phyloP scores from a whole-genome alignment of 2,329 filamentous ascomycete genomes.

The Calonectria crousiana region DNA sequence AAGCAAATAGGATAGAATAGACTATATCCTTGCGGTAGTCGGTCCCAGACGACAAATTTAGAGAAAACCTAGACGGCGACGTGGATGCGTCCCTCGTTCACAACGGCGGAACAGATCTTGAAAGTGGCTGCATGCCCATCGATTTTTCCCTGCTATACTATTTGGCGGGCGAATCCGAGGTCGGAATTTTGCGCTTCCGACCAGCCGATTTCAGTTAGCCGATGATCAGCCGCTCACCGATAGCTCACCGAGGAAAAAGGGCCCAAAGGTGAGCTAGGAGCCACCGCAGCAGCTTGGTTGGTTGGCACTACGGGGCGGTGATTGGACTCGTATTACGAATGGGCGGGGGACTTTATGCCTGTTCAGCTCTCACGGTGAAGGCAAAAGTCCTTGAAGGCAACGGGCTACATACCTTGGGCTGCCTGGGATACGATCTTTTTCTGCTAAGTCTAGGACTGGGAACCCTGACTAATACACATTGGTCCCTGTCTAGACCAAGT shows the following conservation, averaged over 20 bases:
- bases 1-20: constrained; percentile 14
- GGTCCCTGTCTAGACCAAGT: not conserved
- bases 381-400: not conserved
- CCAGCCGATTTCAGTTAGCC: constrained; percentile 34
- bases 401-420: not conserved
- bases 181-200: constrained; percentile 48
- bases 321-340: constrained; percentile 14
- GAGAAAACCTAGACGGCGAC: constrained; percentile 32
- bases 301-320: constrained; percentile 13
- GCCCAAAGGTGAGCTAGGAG: not conserved
- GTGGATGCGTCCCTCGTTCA: constrained; percentile 43
- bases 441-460: constrained; percentile 10
- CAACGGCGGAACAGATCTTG: constrained; percentile 39
- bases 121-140: constrained; percentile 32
- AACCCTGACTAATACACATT: constrained; percentile 23
- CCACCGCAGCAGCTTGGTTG: constrained; percentile 5
- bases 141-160: constrained; percentile 45
- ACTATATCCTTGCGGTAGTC: not conserved
- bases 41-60: constrained; percentile 13
- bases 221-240: constrained; percentile 41
- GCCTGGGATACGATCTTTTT: not conserved
- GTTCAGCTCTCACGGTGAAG: not conserved
- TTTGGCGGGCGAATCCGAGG: constrained; percentile 43
- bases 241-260: constrained; percentile 17
- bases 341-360: not conserved